phyloP scores from a whole-genome alignment of 129 eudicot species.

The Pulicaria dysenterica region DNA sequence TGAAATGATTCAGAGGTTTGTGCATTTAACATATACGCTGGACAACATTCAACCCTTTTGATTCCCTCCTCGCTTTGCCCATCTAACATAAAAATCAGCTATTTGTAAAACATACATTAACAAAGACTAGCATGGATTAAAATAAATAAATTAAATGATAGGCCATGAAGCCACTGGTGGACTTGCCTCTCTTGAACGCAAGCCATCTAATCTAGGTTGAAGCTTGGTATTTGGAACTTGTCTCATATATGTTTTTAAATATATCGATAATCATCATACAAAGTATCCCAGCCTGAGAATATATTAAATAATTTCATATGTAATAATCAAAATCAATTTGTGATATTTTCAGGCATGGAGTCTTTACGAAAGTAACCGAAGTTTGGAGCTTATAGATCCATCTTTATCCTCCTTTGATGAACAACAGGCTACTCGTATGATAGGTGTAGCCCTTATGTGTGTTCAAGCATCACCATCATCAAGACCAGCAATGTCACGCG shows the following conservation, averaged over 20 bases:
- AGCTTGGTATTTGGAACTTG: too few species aligned
- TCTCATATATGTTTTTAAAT: too few species aligned
- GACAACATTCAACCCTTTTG: not conserved
- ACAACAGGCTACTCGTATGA: conserved; percentile 55
- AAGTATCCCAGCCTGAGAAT: not conserved
- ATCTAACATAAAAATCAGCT: not conserved
- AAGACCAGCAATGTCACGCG: conserved; percentile 80
- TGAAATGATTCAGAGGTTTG: not conserved
- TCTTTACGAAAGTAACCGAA: conserved; percentile 48
- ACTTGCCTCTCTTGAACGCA: too few species aligned
- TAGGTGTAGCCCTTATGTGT: conserved; percentile 66
- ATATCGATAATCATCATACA: not conserved
- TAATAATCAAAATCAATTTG: conserved; percentile 8
- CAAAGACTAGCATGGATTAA: too few species aligned
- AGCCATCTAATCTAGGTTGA: too few species aligned
- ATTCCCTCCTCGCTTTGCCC: not conserved
- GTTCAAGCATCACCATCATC: conserved; percentile 64
- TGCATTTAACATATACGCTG: not conserved
- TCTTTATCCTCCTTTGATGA: conserved; percentile 36
- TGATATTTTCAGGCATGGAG: conserved; percentile 52
- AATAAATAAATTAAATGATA: too few species aligned
- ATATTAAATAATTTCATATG: not conserved
- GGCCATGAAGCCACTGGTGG: too few species aligned
- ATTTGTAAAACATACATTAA: too few species aligned
- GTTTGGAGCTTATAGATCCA: conserved; percentile 59